A percentile compares a stretch with the other conserved stretches of the same genome.
Evolutionary conservation across 2,329 filamentous ascomycete species (phyloP).

Genomic region (Drechslerella dactyloides): DNA sequence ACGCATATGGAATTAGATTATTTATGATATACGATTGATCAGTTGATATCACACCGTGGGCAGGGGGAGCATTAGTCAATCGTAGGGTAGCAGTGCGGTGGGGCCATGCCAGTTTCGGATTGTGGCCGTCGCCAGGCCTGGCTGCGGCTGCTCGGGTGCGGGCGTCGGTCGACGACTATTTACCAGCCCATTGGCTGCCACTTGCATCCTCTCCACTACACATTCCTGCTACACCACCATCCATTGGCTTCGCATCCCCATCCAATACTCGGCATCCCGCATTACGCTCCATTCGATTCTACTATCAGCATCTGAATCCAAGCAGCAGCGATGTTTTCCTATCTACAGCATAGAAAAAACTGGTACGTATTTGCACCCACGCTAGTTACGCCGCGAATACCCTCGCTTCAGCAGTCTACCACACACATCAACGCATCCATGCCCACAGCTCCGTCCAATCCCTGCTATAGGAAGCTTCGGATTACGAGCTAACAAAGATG

Average conservation of each 20-base stretch:
- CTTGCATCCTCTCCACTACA: conserved; percentile 5
- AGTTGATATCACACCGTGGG: too few relatives aligned
- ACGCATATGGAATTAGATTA: too few relatives aligned
- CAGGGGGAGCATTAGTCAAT: too few relatives aligned
- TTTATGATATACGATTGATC: too few relatives aligned
- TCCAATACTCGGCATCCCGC: conserved; percentile 3
- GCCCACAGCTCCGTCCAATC: not conserved
- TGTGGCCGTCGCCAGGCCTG: conserved; percentile 37
- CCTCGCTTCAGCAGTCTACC: conserved; percentile 7
- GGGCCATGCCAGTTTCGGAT: conserved; percentile 35
- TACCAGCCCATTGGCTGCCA: conserved; percentile 4
- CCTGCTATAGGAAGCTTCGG: not conserved
- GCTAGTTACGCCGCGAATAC: not conserved
- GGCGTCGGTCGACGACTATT: conserved; percentile 34
- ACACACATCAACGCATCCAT: conserved; percentile 31
- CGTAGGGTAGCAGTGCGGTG: not conserved
- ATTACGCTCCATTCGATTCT: conserved; percentile 4
- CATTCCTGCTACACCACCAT: conserved; percentile 6
- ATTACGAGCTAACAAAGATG: not conserved
- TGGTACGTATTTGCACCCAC: conserved; percentile 27
- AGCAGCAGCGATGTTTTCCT: conserved; percentile 36
- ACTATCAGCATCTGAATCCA: conserved; percentile 8
- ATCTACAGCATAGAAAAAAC: conserved; percentile 43
- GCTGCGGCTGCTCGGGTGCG: conserved; percentile 17
- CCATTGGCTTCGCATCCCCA: conserved; percentile 6